Evolutionary conservation across 2,329 filamentous ascomycete genomes (phyloP), one percentile per base, ranked within the genome.

Genomic region (Arthrinium puccinioides): DNA sequence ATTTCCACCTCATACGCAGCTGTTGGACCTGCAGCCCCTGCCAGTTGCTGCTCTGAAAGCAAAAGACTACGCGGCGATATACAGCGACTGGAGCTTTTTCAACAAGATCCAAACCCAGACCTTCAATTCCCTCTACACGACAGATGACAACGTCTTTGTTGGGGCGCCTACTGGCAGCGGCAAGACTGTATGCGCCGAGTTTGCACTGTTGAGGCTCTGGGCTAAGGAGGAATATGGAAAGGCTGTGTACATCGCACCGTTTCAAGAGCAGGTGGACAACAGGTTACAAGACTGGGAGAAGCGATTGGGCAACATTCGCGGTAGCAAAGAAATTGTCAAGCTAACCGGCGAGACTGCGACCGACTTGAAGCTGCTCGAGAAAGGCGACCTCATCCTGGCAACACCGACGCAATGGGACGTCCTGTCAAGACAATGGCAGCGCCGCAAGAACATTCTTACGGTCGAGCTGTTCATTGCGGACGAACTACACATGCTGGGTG

Each of bases 91-190:
- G 80, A 74, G 79, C 39, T 79, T 85, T 44, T 98, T 98, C 71
- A 98, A 98, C 68, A 92, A 92, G 59, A 85, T 98, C 10, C 94
- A 98, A 61, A 96, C 92, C 1, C 92, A 98, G 58, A 87, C 87
- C 0, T 98, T 97, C 70, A 95, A 95, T 56, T 88, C 89, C 2
- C 67, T 98, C 1, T 97, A 87, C 57, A 82, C 84, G 32, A 84
- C 86, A 1, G 86, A 97, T 56, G 87, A 97, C 51, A 97, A 94
- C 52, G 88, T 96, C 16, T 87, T 98, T 45, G 68, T 98, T 45
- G 89, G 87, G 31, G 84, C 90, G n/a, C 84, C 92, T 1, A 89
- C 89, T 8, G 90, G 92, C 29, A 95, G 87, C 56, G 92, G 92
- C 41, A 98, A 98, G 72, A 97, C 92, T 2, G 81, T 96, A 2